These are phyloP conservation scores for Eimeria necatrix DNA, from an alignment of 169 alveolate species.

Conservation along the genomic window DNA sequence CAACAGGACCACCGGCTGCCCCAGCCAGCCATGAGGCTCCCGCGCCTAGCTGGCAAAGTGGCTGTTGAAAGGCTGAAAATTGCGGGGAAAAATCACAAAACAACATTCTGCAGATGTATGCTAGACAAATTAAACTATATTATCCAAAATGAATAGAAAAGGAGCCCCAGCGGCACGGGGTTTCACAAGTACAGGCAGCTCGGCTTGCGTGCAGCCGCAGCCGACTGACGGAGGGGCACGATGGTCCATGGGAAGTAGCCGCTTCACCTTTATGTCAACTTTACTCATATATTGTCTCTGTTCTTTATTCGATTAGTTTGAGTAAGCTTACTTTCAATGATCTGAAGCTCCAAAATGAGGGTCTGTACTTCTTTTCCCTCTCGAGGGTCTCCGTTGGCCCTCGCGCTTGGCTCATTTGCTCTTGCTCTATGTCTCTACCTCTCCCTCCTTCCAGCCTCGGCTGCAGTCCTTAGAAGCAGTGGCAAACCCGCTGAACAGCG, in stretches of 20 bases:
- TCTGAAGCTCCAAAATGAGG: background rate
- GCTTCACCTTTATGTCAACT: background rate
- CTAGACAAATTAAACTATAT: too few species aligned
- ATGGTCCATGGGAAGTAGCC: too few species aligned
- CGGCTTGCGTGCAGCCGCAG: background rate
- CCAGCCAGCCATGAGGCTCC: too few species aligned
- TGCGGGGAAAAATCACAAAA: too few species aligned
- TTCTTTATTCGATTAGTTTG: background rate
- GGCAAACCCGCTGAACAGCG: background rate
- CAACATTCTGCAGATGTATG: too few species aligned
- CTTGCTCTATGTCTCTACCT: background rate
- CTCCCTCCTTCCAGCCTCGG: background rate
- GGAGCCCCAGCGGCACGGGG: background rate
- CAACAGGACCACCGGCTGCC: too few species aligned
- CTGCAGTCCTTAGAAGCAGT: background rate
- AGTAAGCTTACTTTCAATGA: background rate
- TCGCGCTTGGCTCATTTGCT: background rate
- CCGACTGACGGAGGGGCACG: background rate
- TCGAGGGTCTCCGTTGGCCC: background rate
- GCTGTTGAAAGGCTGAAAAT: too few species aligned
- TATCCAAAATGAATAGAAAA: background rate
- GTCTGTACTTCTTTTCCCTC: too few species aligned
- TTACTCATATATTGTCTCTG: background rate
- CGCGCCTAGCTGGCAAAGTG: too few species aligned
- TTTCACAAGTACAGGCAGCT: background rate